These are phyloP conservation scores for Carex arenaria DNA, from an alignment of 202 grass and related monocot species.

Conservation along the genomic window DNA sequence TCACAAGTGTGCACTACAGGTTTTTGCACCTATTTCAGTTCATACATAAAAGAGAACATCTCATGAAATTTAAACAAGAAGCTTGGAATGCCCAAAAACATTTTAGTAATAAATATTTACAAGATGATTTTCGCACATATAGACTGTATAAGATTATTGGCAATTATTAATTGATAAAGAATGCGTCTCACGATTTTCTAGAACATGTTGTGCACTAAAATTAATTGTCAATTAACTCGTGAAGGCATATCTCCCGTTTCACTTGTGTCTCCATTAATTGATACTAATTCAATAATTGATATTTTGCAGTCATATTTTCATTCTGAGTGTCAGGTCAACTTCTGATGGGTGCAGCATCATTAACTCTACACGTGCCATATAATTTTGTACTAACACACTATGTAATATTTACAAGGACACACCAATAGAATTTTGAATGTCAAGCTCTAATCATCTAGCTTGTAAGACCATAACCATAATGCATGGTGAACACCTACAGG, in stretches of 20 bases:
- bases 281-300: neutral
- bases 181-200: neutral
- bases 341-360: neutral
- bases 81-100: neutral
- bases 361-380: neutral
- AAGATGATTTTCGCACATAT: neutral
- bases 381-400: neutral
- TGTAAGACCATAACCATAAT: neutral
- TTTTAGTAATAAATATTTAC: neutral
- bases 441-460: neutral
- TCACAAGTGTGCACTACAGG: too few relatives aligned
- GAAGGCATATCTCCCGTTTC: neutral
- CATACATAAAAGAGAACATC: neutral
- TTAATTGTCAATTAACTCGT: neutral
- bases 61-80: neutral
- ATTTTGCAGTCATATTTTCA: neutral
- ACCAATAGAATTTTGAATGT: neutral
- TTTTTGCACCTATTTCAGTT: conserved; percentile 7
- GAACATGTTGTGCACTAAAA: neutral
- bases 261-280: neutral
- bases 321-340: neutral
- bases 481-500: neutral
- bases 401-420: neutral
- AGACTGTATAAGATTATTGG: neutral
- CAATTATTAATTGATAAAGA: neutral